Evolutionary conservation across 441 rosid species (phyloP).

Genomic region (Euphorbia corollata): DNA sequence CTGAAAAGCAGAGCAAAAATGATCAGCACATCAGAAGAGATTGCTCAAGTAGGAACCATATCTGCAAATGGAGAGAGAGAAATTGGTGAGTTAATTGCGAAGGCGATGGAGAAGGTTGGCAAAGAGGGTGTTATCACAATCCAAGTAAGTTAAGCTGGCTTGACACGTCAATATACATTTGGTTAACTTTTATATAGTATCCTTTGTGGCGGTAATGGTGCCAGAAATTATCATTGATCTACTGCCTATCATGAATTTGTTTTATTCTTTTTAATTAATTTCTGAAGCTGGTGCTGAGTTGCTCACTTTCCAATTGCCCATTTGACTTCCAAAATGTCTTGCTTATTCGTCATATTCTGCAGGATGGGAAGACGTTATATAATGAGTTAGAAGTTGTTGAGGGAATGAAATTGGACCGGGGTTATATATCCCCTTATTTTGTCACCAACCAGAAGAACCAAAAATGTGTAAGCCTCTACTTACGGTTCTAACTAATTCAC

Average conservation of each 20-base stretch:
- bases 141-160: constrained; percentile 36
- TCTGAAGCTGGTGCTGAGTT: background rate
- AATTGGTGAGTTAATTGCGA: constrained; percentile 84
- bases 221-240: background rate
- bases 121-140: constrained; percentile 92
- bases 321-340: background rate
- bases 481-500: background rate
- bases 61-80: constrained; percentile 90
- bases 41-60: constrained; percentile 89
- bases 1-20: constrained; percentile 72
- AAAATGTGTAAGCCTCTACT: constrained; percentile 60
- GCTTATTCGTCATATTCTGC: constrained; percentile 9
- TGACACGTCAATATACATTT: background rate
- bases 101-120: constrained; percentile 93
- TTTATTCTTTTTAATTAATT: background rate
- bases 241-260: background rate
- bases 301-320: background rate
- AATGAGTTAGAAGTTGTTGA: constrained; percentile 88
- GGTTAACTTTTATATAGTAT: background rate
- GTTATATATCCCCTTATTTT: constrained; percentile 88
- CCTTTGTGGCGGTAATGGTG: background rate
- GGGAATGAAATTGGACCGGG: constrained; percentile 87
- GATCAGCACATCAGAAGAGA: constrained; percentile 94
- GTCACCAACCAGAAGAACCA: constrained; percentile 72
- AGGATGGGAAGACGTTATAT: constrained; percentile 78